These are phyloP conservation scores for Talaromyces thailandensis DNA, from an alignment of 495 filamentous ascomycete species.

Conservation along the genomic window DNA sequence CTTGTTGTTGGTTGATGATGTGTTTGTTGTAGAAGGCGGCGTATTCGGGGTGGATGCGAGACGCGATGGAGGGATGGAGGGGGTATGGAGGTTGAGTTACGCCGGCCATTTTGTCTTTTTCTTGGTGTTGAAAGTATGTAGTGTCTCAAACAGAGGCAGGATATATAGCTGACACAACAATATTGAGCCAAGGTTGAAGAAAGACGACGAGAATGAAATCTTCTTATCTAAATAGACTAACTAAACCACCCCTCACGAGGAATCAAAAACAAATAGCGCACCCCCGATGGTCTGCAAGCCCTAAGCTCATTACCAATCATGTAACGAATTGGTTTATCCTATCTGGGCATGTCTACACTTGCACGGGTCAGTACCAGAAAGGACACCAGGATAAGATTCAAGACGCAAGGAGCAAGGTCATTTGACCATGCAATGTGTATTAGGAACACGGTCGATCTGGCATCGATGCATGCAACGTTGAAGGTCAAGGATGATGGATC, in stretches of 20 bases:
- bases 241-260: not conserved
- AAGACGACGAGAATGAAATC: not conserved
- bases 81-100: constrained; percentile 43
- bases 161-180: not conserved
- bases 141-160: not conserved
- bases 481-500: not conserved
- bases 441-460: not conserved
- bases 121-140: not conserved
- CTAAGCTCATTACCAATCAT: not conserved
- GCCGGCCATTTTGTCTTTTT: constrained; percentile 16
- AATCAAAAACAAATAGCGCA: not conserved
- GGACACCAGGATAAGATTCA: not conserved
- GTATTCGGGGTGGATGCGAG: constrained; percentile 42
- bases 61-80: constrained; percentile 40
- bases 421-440: not conserved
- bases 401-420: not conserved
- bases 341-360: not conserved
- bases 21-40: constrained; percentile 45
- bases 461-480: not conserved
- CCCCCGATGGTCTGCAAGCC: not conserved
- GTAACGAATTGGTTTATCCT: not conserved
- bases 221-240: not conserved
- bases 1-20: constrained; percentile 40
- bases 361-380: not conserved
- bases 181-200: not conserved